A percentile compares a stretch with the other conserved stretches of the same genome.
Conservation (phyloP, 2,329 filamentous ascomycete species). For the Monosporascus sp. region DNA sequence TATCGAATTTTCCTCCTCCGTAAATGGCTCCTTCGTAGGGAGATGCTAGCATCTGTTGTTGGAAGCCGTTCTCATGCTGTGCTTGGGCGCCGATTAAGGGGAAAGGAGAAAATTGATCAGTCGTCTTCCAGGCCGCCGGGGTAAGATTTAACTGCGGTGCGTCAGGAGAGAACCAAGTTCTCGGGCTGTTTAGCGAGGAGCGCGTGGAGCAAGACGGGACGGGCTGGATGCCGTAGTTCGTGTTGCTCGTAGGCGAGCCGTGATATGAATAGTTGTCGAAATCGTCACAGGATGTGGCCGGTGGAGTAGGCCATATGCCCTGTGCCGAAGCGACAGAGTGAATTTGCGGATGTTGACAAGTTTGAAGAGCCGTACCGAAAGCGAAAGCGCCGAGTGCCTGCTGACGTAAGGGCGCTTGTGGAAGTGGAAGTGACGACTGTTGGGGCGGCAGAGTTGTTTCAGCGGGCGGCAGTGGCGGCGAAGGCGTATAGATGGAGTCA, state of each 20-base stretch:
- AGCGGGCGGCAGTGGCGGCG: conserved; percentile 12
- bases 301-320: conserved; percentile 32
- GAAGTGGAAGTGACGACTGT: conserved; percentile 5
- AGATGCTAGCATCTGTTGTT: conserved; percentile 7
- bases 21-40: conserved; percentile 2
- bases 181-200: conserved; percentile 22
- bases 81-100: conserved; percentile 3
- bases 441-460: conserved; percentile 11
- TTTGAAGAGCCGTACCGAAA: conserved; percentile 9
- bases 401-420: background rate
- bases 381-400: background rate
- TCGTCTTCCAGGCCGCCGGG: conserved; percentile 8
- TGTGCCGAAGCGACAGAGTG: conserved; percentile 19
- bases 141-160: conserved; percentile 11
- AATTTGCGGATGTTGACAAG: conserved; percentile 11
- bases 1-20: conserved; percentile 1
- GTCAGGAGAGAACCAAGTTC: conserved; percentile 22
- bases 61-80: conserved; percentile 9
- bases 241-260: conserved; percentile 24
- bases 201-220: conserved; percentile 2
- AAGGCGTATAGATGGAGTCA: conserved; percentile 11
- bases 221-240: conserved; percentile 4
- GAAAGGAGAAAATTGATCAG: conserved; percentile 5
- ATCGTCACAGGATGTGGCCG: conserved; percentile 29
- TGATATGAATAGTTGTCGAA: conserved; percentile 32